phyloP scores from a whole-genome alignment of 2,329 filamentous ascomycete genomes.

The Botryotinia convoluta region DNA sequence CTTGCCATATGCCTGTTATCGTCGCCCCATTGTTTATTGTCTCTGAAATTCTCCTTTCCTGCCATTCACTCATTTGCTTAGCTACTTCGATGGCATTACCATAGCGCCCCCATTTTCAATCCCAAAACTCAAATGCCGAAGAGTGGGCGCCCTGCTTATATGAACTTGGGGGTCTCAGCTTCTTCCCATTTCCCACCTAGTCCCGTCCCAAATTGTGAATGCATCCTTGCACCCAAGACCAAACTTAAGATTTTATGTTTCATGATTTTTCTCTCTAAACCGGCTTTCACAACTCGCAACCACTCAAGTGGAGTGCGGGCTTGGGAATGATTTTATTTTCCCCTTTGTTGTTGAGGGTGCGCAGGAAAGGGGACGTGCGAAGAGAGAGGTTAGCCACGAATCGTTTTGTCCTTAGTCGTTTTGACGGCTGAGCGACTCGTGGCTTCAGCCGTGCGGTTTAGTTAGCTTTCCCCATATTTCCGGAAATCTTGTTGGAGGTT shows the following conservation, averaged over 20 bases:
- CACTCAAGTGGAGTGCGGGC: neutral
- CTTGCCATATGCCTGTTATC: slow-evolving; percentile 1
- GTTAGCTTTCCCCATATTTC: slow-evolving; percentile 9
- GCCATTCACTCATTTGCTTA: neutral
- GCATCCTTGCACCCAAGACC: neutral
- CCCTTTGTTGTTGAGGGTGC: neutral
- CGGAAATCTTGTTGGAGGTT: neutral
- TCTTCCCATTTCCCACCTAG: neutral
- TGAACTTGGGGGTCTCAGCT: slow-evolving; percentile 8
- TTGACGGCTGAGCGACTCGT: neutral
- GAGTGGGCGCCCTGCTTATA: slow-evolving; percentile 7
- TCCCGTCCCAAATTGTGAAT: neutral
- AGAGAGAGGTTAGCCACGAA: slow-evolving; percentile 2
- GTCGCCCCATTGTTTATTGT: neutral
- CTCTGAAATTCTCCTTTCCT: slow-evolving; percentile 5
- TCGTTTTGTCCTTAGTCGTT: slow-evolving; percentile 9
- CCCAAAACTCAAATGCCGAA: slow-evolving; percentile 5
- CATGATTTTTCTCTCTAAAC: neutral
- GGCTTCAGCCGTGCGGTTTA: slow-evolving; percentile 1
- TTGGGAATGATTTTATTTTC: neutral
- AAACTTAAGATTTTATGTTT: slow-evolving; percentile 4
- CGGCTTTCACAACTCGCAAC: neutral
- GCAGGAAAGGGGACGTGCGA: slow-evolving; percentile 12
- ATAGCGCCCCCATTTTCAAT: neutral
- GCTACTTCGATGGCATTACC: neutral